Percentiles rank a stretch among this genome's conserved stretches.
phyloP scores from a whole-genome alignment of 177 flowering plant species.

The Vitis hybrid region DNA sequence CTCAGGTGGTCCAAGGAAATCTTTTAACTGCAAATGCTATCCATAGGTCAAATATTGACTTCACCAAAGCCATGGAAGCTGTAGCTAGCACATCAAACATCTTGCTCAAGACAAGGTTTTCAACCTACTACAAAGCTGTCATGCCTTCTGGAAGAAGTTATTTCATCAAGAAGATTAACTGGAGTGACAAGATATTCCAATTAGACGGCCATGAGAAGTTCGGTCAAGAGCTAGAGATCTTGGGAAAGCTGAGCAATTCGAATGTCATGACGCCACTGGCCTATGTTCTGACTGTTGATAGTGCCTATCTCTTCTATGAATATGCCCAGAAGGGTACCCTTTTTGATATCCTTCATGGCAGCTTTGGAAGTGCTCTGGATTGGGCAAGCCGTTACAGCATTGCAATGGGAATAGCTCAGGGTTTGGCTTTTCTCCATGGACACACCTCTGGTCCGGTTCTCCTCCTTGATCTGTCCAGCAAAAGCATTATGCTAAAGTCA shows the following conservation, averaged over 20 bases:
- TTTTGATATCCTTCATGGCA: slow-evolving; percentile 58
- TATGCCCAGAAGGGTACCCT: slow-evolving; percentile 57
- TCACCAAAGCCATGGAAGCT: slow-evolving; percentile 55
- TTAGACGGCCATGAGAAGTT: slow-evolving; percentile 55
- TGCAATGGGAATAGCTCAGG: slow-evolving; percentile 78
- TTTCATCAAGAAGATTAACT: slow-evolving; percentile 70
- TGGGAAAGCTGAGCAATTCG: slow-evolving; percentile 63
- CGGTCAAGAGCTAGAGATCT: slow-evolving; percentile 47
- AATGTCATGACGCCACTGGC: slow-evolving; percentile 76
- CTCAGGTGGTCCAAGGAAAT: slow-evolving; percentile 42
- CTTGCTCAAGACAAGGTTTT: slow-evolving; percentile 52
- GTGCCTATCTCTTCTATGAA: slow-evolving; percentile 68
- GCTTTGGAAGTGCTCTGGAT: slow-evolving; percentile 35
- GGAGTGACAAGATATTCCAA: slow-evolving; percentile 69
- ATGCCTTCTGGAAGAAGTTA: slow-evolving; percentile 68
- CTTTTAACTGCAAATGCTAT: slow-evolving; percentile 47
- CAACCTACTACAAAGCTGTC: slow-evolving; percentile 60
- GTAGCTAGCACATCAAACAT: slow-evolving; percentile 43
- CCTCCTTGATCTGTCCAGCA: slow-evolving; percentile 65
- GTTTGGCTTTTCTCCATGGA: slow-evolving; percentile 71
- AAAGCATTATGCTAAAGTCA: slow-evolving; percentile 58
- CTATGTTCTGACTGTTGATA: slow-evolving; percentile 54
- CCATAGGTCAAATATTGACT: slow-evolving; percentile 55
- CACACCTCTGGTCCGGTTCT: slow-evolving; percentile 48
- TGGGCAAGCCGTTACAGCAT: slow-evolving; percentile 74